Evolutionary conservation across 768 basidiomycete genomes (phyloP), one percentile per base, ranked within the genome.

Genomic region (Leccinum subtestaceum): DNA sequence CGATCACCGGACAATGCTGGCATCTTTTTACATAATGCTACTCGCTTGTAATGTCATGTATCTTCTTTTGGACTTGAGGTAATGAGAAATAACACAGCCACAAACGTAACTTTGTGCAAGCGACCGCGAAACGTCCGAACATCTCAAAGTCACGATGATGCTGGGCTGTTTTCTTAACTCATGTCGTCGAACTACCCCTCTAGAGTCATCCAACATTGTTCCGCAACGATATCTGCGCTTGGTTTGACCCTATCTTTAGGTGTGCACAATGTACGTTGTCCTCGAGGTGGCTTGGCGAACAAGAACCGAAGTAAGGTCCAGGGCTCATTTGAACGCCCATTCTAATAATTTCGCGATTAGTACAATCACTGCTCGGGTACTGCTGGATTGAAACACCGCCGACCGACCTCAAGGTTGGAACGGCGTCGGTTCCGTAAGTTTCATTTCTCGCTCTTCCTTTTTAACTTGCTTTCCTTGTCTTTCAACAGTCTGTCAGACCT

Each of bases 21-120:
- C 21, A 8, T 25, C 11, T 12, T 8, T 47, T 47, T 23, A 40
- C n/a, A 11, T 47, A 47, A 25, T 47, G 46, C 23, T 49, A 38
- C 52, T 45, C 50, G 32, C 43, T 34, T 59, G 58, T 64, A 69
- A 58, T 64, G 46, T 60, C 60, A 58, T 54, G 21, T 60, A 55
- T 55, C 57, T 27, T 15, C 21, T 43, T 43, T 19, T 43, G n/a
- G 40, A 40, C 38, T 12, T 12, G 34, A 36, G 12, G 15, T 36
- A 36, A 36, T 36, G 0, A n/a, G 8, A 10, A 43, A n/a, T n/a
- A 3, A 11, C 40, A 43, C 40, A 43, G 10, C 40, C 40, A 43
- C n/a, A 43, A 43, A n/a, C 1, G 38, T 3, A 40, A 9, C 8
- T n/a, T n/a, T 38, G 15, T 6, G 7, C 36, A 17, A 38, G 36